phyloP scores from a whole-genome alignment of 768 basidiomycete genomes.

The Rubroboletus satanas region DNA sequence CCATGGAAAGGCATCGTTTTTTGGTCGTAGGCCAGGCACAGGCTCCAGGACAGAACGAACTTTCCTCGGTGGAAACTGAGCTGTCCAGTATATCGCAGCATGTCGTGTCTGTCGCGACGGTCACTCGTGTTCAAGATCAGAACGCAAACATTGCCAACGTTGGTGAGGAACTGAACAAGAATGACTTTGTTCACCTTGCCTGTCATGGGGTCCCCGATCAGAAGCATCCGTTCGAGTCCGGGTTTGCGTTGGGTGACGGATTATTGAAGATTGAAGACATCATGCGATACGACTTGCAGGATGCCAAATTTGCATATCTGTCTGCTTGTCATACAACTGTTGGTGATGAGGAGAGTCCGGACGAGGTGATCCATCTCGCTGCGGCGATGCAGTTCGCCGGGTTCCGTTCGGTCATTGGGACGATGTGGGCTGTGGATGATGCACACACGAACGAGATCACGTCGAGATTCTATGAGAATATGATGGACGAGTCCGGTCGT shows the following conservation, averaged over 20 bases:
- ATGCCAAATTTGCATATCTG: not conserved
- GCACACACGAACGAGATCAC: not conserved
- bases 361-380: not conserved
- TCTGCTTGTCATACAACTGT: not conserved
- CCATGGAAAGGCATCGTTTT: not conserved
- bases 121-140: not conserved
- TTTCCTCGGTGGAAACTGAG: not conserved
- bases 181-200: not conserved
- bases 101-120: not conserved
- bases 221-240: not conserved
- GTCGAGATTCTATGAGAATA: not conserved
- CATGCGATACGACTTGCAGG: not conserved
- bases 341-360: no score
- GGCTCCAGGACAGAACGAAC: not conserved
- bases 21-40: slow-evolving; percentile 1
- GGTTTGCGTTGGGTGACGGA: not conserved
- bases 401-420: slow-evolving; percentile 7
- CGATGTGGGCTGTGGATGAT: slow-evolving; percentile 3
- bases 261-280: not conserved
- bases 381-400: slow-evolving; percentile 2
- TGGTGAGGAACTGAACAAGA: not conserved
- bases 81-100: not conserved
- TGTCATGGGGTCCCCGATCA: not conserved
- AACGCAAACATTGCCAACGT: not conserved
- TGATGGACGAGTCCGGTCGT: not conserved